Base-by-base conservation (phyloP, 371 early-diverging fungal species). In the Mucor indicus region DNA sequence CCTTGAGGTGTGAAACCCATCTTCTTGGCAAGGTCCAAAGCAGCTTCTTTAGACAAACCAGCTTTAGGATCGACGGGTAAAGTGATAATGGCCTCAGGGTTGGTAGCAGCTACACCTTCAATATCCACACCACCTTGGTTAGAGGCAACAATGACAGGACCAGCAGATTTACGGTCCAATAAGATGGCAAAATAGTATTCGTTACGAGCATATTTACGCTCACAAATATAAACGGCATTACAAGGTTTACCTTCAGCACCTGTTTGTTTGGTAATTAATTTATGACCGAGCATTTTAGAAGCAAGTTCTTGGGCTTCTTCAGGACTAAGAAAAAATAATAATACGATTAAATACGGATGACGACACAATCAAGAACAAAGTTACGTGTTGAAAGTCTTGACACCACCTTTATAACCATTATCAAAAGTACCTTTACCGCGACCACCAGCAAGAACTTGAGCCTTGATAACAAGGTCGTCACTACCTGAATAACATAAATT, bases 121-220 rank as follows among this genome's bases (percentile, higher is more conserved):
- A 98, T 97, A 65, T 98, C 96, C 67, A 98, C 90, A 64, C 98
- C 98, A 64, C 98, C 98, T 80, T 96, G 91, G 41, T 91, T 86
- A 43, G 94, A 93, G 48, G 93, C 96, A 27, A 98, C 92, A 60
- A 98, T 69, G 49, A 95, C 95, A 27, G 96, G 96, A 44, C 98
- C 98, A 69, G 88, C 83, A 48, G 93, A 83, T 67, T 84, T 83
- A 60, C 98, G 94, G 76, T 97, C 98, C 91, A 93, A 87, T 54
- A 96, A 75, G 64, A 98, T 93, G 41, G 98, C 97, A 81, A 98
- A 96, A 84, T 98, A 97, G 83, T 89, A 96, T 79, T 97, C 98
- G 55, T 89, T 87, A 51, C 93, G 91, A 60, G 93, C 89, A 62
- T 91, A 93, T 67, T 93, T 84, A 64, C 95, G 93, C 79, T 98